A percentile compares a stretch with the other conserved stretches of the same genome.
These are phyloP conservation scores for Phytophthora citricola DNA, from an alignment of 352 stramenopile genomes.

Conservation along the genomic window DNA sequence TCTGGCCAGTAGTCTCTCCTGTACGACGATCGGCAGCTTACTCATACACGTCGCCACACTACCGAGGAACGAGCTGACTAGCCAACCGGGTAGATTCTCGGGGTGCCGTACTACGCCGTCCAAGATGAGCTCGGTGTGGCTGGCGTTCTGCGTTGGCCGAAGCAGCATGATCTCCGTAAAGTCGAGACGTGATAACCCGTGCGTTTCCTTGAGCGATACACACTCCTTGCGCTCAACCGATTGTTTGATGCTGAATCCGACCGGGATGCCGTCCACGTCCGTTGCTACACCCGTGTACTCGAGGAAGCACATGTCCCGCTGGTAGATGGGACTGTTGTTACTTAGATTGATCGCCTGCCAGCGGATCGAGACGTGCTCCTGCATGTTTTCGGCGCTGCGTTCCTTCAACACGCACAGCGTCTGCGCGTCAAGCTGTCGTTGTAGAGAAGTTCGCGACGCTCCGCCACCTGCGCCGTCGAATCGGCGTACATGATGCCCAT, in stretches of 20 bases:
- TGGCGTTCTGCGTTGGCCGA: conserved; percentile 43
- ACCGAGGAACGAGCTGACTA: conserved; percentile 51
- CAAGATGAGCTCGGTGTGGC: conserved; percentile 64
- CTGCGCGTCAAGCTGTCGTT: conserved; percentile 65
- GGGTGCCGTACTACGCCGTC: conserved; percentile 51
- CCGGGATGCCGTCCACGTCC: conserved; percentile 56
- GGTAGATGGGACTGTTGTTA: conserved; percentile 51
- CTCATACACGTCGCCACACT: conserved; percentile 44
- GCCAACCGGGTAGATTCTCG: conserved; percentile 46
- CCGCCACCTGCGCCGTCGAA: conserved; percentile 46
- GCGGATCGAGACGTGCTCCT: conserved; percentile 73
- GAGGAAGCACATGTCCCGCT: conserved; percentile 74
- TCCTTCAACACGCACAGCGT: conserved; percentile 63
- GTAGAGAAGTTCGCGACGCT: conserved; percentile 61
- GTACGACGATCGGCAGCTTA: conserved; percentile 62
- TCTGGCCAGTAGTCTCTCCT: conserved; percentile 52
- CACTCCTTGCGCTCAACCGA: conserved; percentile 66
- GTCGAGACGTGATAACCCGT: conserved; percentile 61
- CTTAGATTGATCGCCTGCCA: conserved; percentile 75
- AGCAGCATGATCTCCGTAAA: conserved; percentile 64
- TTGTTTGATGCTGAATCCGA: conserved; percentile 71
- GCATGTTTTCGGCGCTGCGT: conserved; percentile 47
- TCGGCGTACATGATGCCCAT: conserved; percentile 72
- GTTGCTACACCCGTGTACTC: conserved; percentile 74
- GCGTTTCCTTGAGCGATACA: conserved; percentile 64